phyloP scores from a whole-genome alignment of 371 early-diverging fungal genomes.

The Saksenaea vasiformis region DNA sequence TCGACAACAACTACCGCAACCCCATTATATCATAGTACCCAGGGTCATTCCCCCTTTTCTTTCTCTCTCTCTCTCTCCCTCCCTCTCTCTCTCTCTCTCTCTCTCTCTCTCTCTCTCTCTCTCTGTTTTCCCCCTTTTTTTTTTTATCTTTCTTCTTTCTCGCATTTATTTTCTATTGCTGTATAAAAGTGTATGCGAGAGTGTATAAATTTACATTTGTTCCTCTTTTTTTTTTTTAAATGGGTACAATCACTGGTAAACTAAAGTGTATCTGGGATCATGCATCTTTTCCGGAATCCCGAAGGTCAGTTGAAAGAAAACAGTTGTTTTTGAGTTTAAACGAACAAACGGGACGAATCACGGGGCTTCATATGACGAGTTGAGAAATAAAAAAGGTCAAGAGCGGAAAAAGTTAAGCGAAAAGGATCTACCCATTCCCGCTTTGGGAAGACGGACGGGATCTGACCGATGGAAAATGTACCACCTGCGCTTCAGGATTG shows the following conservation, averaged over 20 bases:
- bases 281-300: neutral
- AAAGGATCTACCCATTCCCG: neutral
- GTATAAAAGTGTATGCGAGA: neutral
- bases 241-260: neutral
- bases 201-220: neutral
- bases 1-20: too few relatives aligned
- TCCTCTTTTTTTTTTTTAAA: neutral
- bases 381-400: neutral
- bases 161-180: neutral
- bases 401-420: neutral
- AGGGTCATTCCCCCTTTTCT: too few relatives aligned
- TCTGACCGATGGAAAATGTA: slow-evolving; percentile 4
- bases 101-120: too few relatives aligned
- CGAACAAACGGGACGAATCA: neutral
- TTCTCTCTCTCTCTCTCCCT: neutral
- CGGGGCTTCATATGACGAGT: slow-evolving; percentile 3
- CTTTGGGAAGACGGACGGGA: slow-evolving; percentile 1
- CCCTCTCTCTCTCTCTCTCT: neutral
- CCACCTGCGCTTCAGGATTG: slow-evolving; percentile 3
- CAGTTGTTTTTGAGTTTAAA: neutral
- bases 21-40: too few relatives aligned
- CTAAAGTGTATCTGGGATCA: too few relatives aligned
- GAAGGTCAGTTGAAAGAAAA: neutral
- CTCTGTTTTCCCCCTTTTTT: neutral
- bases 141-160: neutral